phyloP scores from a whole-genome alignment of 192 early-diverging fungal species.

The Entomortierella lignicola region DNA sequence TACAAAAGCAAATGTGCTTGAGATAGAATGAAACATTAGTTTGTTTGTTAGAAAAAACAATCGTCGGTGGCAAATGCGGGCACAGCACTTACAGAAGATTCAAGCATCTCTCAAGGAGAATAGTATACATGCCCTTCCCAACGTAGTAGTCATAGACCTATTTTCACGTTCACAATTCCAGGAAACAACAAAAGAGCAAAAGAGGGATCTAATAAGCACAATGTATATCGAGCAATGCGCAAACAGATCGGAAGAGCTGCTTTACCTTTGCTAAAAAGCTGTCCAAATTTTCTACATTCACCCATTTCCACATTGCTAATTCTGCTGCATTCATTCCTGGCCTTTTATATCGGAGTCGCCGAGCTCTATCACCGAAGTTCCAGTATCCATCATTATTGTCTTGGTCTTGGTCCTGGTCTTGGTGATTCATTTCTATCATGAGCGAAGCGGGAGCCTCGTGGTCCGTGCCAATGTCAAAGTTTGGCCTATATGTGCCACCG shows the following conservation, averaged over 20 bases:
- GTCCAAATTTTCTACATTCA: constrained; percentile 87
- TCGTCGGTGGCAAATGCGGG: neutral
- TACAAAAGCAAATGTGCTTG: constrained; percentile 88
- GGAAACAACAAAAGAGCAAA: neutral
- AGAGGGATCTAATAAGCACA: neutral
- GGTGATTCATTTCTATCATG: constrained; percentile 67
- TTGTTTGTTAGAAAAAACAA: neutral
- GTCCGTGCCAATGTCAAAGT: constrained; percentile 49
- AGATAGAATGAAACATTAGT: neutral
- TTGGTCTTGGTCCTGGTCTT: constrained; percentile 32
- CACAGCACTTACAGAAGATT: constrained; percentile 80
- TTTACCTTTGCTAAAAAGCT: constrained; percentile 71
- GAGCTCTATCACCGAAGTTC: constrained; percentile 35
- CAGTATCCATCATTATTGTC: constrained; percentile 26
- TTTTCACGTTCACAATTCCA: neutral
- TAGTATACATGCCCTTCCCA: constrained; percentile 89
- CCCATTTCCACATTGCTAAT: constrained; percentile 83
- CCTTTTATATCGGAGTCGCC: constrained; percentile 41
- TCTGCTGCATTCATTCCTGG: constrained; percentile 63
- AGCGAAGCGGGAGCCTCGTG: constrained; percentile 73
- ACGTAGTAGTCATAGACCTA: constrained; percentile 88
- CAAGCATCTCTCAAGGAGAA: constrained; percentile 79
- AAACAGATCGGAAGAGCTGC: too few relatives aligned
- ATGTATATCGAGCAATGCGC: too few relatives aligned
- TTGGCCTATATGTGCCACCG: constrained; percentile 1